Percentiles rank a stretch among this genome's conserved stretches.
These are phyloP conservation scores for Helotiales sp. DNA, from an alignment of 2,329 filamentous ascomycete species.

Conservation along the genomic window DNA sequence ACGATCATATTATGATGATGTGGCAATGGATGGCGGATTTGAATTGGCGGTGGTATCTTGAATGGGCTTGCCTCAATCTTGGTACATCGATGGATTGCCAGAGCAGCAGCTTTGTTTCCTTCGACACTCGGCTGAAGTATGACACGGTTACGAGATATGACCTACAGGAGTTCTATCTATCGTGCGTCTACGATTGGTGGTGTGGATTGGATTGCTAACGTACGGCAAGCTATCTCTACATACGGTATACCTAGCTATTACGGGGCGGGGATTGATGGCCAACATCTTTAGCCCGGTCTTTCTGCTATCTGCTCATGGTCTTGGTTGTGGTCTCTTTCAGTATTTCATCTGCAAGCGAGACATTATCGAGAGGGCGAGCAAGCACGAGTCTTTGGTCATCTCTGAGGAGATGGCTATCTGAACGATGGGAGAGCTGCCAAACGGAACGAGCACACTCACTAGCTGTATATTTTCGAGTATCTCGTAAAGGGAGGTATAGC, in stretches of 20 bases:
- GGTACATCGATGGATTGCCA: neutral
- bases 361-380: no score
- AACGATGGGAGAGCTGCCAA: no score
- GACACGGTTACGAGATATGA: neutral
- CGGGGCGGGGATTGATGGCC: neutral
- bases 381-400: no score
- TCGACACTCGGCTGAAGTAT: neutral
- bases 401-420: no score
- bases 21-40: neutral
- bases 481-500: neutral
- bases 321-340: no score
- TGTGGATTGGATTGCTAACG: neutral
- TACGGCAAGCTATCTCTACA: neutral
- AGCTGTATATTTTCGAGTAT: slow-evolving; percentile 7
- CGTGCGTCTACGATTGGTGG: neutral
- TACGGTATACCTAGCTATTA: no score
- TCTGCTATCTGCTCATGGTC: no score
- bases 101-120: neutral
- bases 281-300: neutral
- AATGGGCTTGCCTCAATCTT: neutral
- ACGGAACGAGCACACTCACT: neutral
- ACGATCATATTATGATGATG: neutral
- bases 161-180: neutral
- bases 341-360: no score
- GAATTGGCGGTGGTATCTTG: neutral